Evolutionary conservation across 225 moss, liverwort and hornwort species (phyloP).

Genomic region (Bryum argenteum): DNA sequence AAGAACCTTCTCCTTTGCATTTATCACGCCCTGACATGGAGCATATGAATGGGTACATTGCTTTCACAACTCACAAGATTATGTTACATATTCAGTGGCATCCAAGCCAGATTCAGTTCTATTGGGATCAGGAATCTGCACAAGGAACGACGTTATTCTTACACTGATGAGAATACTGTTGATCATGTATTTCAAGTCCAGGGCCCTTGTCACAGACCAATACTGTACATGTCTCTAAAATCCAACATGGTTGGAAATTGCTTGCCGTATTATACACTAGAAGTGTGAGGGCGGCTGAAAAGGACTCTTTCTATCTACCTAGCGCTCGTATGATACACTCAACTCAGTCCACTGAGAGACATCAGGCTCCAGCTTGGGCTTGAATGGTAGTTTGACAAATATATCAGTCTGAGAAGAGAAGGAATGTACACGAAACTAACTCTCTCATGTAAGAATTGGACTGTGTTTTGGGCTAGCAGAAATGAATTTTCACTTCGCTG

Average conservation of each 20-base stretch:
- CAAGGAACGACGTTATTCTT: neutral
- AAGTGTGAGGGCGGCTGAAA: slow-evolving; percentile 36
- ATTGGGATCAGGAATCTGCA: neutral
- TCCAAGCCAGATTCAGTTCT: neutral
- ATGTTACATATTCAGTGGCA: neutral
- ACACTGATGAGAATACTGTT: neutral
- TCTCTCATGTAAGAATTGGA: slow-evolving; percentile 30
- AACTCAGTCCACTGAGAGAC: slow-evolving; percentile 50
- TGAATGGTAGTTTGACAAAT: slow-evolving; percentile 24
- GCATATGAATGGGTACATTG: slow-evolving; percentile 18
- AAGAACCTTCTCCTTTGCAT: slow-evolving; percentile 44
- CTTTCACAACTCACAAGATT: neutral
- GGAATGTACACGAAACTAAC: slow-evolving; percentile 48
- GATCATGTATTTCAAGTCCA: slow-evolving; percentile 33
- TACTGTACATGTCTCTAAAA: slow-evolving; percentile 44
- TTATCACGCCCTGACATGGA: slow-evolving; percentile 37
- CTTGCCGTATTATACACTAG: slow-evolving; percentile 46
- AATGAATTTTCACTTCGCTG: slow-evolving; percentile 23
- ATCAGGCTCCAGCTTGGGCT: slow-evolving; percentile 35
- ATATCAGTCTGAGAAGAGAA: slow-evolving; percentile 42
- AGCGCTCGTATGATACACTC: slow-evolving; percentile 67
- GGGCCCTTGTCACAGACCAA: slow-evolving; percentile 31
- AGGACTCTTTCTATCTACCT: slow-evolving; percentile 37
- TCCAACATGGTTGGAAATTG: slow-evolving; percentile 53
- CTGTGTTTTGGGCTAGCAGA: slow-evolving; percentile 25